phyloP scores from a whole-genome alignment of 2,329 filamentous ascomycete species.

The Aureobasidium namibiae region DNA sequence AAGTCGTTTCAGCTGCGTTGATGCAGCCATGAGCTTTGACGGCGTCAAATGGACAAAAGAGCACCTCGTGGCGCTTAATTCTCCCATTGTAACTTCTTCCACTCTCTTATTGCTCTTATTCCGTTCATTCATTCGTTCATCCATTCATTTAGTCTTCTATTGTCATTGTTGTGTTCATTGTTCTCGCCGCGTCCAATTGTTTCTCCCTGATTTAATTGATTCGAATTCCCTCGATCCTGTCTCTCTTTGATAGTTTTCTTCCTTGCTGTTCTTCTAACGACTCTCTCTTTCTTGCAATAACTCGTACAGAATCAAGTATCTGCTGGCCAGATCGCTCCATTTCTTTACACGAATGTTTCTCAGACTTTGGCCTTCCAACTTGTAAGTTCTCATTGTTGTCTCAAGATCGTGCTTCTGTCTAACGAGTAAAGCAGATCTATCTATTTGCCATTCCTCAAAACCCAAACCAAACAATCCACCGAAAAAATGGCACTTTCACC shows the following conservation, averaged over 20 bases:
- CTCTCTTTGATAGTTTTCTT: slow-evolving; percentile 1
- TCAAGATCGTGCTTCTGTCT: not conserved
- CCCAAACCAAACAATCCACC: slow-evolving; percentile 9
- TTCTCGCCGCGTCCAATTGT: slow-evolving; percentile 16
- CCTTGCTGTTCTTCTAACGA: not conserved
- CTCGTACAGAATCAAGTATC: not conserved
- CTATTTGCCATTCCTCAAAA: slow-evolving; percentile 12
- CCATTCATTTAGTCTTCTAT: not conserved
- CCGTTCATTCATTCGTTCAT: slow-evolving; percentile 14
- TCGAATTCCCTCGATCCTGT: not conserved
- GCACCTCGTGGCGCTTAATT: slow-evolving; percentile 1
- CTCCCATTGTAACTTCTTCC: slow-evolving; percentile 9
- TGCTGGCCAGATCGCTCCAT: slow-evolving; percentile 13
- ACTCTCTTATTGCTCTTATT: slow-evolving; percentile 15
- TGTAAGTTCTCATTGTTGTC: slow-evolving; percentile 18
- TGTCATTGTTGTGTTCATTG: slow-evolving; percentile 12
- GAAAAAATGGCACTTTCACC: slow-evolving; percentile 35
- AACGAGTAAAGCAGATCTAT: slow-evolving; percentile 19
- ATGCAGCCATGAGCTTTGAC: not conserved
- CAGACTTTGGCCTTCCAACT: slow-evolving; percentile 27
- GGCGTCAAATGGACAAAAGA: not conserved
- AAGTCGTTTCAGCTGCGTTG: slow-evolving; percentile 4
- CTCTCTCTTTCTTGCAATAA: slow-evolving; percentile 1
- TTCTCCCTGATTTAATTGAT: not conserved
- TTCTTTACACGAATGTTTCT: slow-evolving; percentile 24